These are phyloP conservation scores for Elaeagnus macrophylla DNA, from an alignment of 306 rosid species.

Conservation along the genomic window DNA sequence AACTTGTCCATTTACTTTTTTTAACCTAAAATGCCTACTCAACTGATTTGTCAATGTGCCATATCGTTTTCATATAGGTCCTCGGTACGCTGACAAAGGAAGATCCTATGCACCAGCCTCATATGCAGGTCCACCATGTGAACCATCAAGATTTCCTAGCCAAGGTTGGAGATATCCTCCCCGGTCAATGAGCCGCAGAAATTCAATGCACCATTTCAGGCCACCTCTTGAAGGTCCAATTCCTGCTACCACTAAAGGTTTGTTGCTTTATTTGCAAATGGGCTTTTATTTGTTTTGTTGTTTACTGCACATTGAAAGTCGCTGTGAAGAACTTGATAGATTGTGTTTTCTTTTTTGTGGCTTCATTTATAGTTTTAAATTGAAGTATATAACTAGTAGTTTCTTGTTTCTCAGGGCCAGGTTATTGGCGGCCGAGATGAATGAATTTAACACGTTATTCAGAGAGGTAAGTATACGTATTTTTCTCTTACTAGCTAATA, in stretches of 20 bases:
- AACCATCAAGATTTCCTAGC: constrained; percentile 48
- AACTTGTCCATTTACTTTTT: constrained; percentile 9
- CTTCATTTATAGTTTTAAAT: neutral
- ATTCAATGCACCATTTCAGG: constrained; percentile 44
- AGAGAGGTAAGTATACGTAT: constrained; percentile 15
- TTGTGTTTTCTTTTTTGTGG: neutral
- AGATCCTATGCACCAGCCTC: constrained; percentile 38
- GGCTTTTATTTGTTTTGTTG: no score
- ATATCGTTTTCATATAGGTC: constrained; percentile 36
- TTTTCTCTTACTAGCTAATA: neutral
- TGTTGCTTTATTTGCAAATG: neutral
- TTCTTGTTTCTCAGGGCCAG: constrained; percentile 51
- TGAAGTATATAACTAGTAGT: constrained; percentile 10
- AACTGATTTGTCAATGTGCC: constrained; percentile 4
- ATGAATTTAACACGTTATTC: constrained; percentile 17
- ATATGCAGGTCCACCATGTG: constrained; percentile 62
- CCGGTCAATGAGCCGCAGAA: constrained; percentile 50
- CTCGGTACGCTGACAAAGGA: constrained; percentile 50
- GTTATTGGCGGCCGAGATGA: constrained; percentile 82
- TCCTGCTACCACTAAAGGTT: constrained; percentile 67
- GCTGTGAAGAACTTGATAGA: neutral
- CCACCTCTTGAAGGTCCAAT: constrained; percentile 76
- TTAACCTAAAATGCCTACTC: constrained; percentile 8
- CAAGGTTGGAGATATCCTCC: constrained; percentile 84
- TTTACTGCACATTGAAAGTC: neutral